phyloP scores from a whole-genome alignment of 345 rosid genomes.

The Kandelia obovata region DNA sequence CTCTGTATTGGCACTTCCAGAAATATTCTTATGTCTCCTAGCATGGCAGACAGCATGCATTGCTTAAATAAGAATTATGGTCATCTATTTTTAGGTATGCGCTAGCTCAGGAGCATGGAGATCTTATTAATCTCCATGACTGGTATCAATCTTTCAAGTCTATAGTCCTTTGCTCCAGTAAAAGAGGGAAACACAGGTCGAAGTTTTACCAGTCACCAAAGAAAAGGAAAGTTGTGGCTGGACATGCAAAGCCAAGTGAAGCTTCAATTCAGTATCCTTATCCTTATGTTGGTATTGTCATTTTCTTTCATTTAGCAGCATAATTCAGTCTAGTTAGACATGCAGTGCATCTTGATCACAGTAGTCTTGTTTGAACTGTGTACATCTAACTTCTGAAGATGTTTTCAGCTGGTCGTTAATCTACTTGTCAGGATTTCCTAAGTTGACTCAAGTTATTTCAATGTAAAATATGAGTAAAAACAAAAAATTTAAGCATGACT shows the following conservation, averaged over 20 bases:
- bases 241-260: constrained; percentile 50
- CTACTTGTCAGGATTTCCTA: too few relatives aligned
- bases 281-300: not conserved
- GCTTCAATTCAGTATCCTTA: constrained; percentile 84
- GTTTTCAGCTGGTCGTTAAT: too few relatives aligned
- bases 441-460: too few relatives aligned
- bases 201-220: constrained; percentile 54
- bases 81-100: constrained; percentile 46
- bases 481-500: too few relatives aligned
- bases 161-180: constrained; percentile 32
- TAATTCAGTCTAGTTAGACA: not conserved
- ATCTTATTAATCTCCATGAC: constrained; percentile 82
- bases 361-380: too few relatives aligned
- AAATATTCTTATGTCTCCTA: not conserved
- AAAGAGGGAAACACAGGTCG: constrained; percentile 44
- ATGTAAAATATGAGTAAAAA: too few relatives aligned
- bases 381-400: too few relatives aligned
- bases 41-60: not conserved
- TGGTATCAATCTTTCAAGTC: constrained; percentile 91
- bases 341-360: not conserved
- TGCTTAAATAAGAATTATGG: not conserved
- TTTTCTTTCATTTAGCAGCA: constrained; percentile 8
- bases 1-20: not conserved
- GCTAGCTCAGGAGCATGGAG: constrained; percentile 83
- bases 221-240: constrained; percentile 54